A percentile compares a stretch with the other conserved stretches of the same genome.
Evolutionary conservation across 2,329 filamentous ascomycete genomes (phyloP).

Genomic region (Teratosphaeria epicoccoides): DNA sequence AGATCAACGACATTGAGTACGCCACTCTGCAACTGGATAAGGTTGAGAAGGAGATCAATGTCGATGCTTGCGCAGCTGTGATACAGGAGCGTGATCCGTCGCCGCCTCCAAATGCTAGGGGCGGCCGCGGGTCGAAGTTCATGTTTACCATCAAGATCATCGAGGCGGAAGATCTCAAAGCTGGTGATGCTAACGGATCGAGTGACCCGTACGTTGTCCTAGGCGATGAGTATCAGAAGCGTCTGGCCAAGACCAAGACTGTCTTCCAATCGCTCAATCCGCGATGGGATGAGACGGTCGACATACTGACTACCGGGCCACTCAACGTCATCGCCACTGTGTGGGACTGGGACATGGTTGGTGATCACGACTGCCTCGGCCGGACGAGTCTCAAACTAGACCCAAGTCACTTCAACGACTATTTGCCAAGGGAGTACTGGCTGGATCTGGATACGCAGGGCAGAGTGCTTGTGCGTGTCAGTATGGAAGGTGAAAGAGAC

Average conservation of each 20-base stretch:
- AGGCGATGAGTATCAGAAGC: conserved; percentile 94
- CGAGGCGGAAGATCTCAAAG: conserved; percentile 92
- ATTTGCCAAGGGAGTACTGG: conserved; percentile 93
- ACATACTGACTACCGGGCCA: conserved; percentile 84
- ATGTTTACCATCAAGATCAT: conserved; percentile 99
- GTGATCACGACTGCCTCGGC: conserved; percentile 94
- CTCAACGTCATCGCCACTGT: conserved; percentile 93
- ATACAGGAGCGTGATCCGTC: conserved; percentile 66
- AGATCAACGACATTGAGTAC: conserved; percentile 95
- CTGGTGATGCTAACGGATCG: conserved; percentile 88
- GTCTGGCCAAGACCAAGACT: conserved; percentile 85
- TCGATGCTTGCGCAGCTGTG: conserved; percentile 77
- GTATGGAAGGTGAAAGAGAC: conserved; percentile 96
- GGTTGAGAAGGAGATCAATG: conserved; percentile 79
- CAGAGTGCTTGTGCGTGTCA: conserved; percentile 75
- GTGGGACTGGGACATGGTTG: conserved; percentile 96
- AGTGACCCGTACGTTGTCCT: conserved; percentile 97
- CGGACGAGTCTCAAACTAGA: conserved; percentile 97
- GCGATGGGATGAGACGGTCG: conserved; percentile 92
- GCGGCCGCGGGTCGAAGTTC: conserved; percentile 55
- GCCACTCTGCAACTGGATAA: conserved; percentile 86
- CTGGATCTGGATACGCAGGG: conserved; percentile 94
- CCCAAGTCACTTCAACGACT: conserved; percentile 92
- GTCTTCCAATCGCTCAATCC: conserved; percentile 86
- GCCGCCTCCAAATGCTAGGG: conserved; percentile 47